Conservation (phyloP, 768 basidiomycete genomes). For the Suillus fuscotomentosus region DNA sequence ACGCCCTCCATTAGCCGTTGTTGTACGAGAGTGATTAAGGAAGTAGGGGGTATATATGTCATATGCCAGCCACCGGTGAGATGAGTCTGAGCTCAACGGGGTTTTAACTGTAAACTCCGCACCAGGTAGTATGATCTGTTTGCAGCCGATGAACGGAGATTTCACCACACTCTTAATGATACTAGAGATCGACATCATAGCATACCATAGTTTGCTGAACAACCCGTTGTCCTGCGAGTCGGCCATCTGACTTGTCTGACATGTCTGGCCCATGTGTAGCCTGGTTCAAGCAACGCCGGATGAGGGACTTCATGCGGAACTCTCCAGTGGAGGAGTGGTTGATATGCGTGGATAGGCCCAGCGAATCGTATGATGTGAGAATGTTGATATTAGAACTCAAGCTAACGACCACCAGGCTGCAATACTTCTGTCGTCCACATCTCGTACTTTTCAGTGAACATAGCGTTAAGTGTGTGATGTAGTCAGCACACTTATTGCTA, state of each 20-base stretch:
- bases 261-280: neutral
- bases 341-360: neutral
- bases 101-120: neutral
- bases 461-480: neutral
- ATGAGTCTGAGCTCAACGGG: neutral
- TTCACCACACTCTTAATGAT: neutral
- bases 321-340: neutral
- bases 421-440: neutral
- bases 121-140: neutral
- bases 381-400: neutral
- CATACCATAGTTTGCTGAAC: neutral
- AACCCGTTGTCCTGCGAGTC: neutral
- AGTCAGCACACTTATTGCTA: neutral
- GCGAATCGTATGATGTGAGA: neutral
- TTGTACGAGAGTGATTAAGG: no score
- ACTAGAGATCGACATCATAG: no score
- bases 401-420: neutral
- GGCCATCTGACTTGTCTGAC: neutral
- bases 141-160: no score
- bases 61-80: neutral
- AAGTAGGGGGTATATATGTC: neutral
- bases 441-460: neutral
- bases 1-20: no score
- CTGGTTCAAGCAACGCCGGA: neutral
- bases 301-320: neutral